Evolutionary conservation across 306 rosid genomes (phyloP), one percentile per base, ranked within the genome.

Genomic region (Vigna nakashimae): DNA sequence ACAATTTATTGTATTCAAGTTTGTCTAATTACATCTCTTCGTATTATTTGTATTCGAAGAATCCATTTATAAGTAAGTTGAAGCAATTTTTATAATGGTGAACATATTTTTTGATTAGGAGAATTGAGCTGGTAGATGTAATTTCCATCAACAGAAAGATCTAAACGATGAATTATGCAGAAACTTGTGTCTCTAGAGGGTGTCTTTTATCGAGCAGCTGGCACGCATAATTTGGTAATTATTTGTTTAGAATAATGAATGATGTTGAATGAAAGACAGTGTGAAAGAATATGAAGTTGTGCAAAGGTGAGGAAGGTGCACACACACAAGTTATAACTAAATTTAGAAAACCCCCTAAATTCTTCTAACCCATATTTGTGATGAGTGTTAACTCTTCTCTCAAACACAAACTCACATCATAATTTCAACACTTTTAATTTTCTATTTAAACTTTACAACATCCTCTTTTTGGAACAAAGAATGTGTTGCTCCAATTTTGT

Each of bases 291-390:
- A 2, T 76, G 65, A 65, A 76, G 6, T 15, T 75, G 40, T 50
- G 18, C 52, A 64, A 76, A 52, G 34, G 28, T 65, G 72, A 65
- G 7, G 12, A 64, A 26, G 74, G 6, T 11, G 36, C 16, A 66
- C 34, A 59, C 58, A 76, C 26, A 5, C 22, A 67, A 56, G 60
- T 77, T 13, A 77, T 43, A 43, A 68, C 81, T 43, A 77, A 2
- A 77, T 55, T 42, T 67, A 68, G 69, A 46, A 68, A 34, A 68
- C 7, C 22, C 49, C 49, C n/a, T 7, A 68, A 77, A 17, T 56
- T 32, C 40, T 68, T 68, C 59, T 49, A 28, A 68, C 75, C 69
- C 57, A 43, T 56, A 56, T 43, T 76, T 66, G 22, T 52, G 43
- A 36, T 52, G 43, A 36, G n/a, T 75, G 13, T 30, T 75, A 49